A percentile compares a stretch with the other conserved stretches of the same genome.
phyloP scores from a whole-genome alignment of 805 yeast species.

The Saturnispora hagleri region DNA sequence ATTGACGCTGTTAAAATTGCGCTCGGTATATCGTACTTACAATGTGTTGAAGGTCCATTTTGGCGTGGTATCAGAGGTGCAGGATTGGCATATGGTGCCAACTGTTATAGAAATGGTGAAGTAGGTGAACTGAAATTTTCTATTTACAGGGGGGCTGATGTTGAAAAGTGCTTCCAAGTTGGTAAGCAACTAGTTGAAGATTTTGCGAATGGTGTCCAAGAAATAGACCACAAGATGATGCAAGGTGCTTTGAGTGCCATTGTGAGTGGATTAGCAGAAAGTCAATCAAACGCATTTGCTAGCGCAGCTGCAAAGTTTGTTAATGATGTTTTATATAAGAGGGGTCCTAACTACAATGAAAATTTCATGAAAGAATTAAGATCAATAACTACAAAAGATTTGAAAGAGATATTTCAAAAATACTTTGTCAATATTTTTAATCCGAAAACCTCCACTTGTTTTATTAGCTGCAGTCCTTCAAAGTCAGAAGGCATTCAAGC shows the following conservation, averaged over 20 bases:
- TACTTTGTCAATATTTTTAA: slow-evolving; percentile 64
- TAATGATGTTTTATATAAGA: slow-evolving; percentile 55
- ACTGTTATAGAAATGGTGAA: slow-evolving; percentile 49
- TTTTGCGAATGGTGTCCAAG: slow-evolving; percentile 42
- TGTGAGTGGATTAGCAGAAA: slow-evolving; percentile 61
- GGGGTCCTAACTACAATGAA: slow-evolving; percentile 60
- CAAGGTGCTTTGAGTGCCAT: slow-evolving; percentile 71
- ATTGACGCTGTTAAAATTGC: slow-evolving; percentile 62
- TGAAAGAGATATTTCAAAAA: slow-evolving; percentile 39
- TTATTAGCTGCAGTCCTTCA: slow-evolving; percentile 66
- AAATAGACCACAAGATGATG: slow-evolving; percentile 50
- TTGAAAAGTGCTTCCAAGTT: slow-evolving; percentile 47
- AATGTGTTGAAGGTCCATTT: slow-evolving; percentile 90
- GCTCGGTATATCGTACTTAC: slow-evolving; percentile 66
- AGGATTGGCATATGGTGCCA: slow-evolving; percentile 89
- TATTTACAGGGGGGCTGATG: slow-evolving; percentile 80
- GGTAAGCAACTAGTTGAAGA: slow-evolving; percentile 58
- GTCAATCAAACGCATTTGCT: slow-evolving; percentile 52
- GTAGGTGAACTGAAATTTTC: slow-evolving; percentile 56
- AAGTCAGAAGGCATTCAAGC: slow-evolving; percentile 39
- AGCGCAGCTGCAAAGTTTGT: slow-evolving; percentile 60
- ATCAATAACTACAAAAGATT: slow-evolving; percentile 43
- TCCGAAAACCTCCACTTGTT: slow-evolving; percentile 45
- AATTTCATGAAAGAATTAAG: slow-evolving; percentile 45
- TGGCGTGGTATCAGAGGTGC: slow-evolving; percentile 95